phyloP scores from a whole-genome alignment of 192 early-diverging fungal genomes.

The Coemansia sp. region DNA sequence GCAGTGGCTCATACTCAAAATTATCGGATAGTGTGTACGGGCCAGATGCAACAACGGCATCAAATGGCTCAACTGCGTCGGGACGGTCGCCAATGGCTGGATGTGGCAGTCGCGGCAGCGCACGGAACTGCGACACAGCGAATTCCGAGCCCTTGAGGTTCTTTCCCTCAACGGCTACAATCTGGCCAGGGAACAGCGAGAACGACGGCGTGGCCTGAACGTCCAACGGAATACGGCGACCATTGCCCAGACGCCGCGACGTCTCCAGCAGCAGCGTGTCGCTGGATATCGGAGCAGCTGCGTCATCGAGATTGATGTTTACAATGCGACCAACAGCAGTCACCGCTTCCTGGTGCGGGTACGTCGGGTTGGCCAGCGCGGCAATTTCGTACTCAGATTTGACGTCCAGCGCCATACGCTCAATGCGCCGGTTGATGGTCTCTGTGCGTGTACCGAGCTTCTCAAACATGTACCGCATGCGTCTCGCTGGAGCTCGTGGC shows the following conservation, averaged over 20 bases:
- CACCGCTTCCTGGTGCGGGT: conserved; percentile 59
- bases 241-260: conserved; percentile 73
- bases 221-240: conserved; percentile 66
- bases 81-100: conserved; percentile 23
- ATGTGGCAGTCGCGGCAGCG: conserved; percentile 62
- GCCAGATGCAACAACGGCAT: conserved; percentile 73
- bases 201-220: conserved; percentile 60
- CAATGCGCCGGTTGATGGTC: conserved; percentile 44
- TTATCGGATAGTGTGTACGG: conserved; percentile 84
- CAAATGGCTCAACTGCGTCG: conserved; percentile 25
- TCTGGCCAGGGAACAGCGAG: conserved; percentile 87
- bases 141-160: conserved; percentile 61
- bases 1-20: conserved; percentile 78
- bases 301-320: conserved; percentile 65
- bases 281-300: conserved; percentile 26
- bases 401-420: conserved; percentile 46
- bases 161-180: conserved; percentile 72
- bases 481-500: conserved; percentile 13
- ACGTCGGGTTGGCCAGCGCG: conserved; percentile 55
- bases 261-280: conserved; percentile 75
- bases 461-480: conserved; percentile 57
- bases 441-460: conserved; percentile 39
- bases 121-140: conserved; percentile 53
- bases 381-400: conserved; percentile 45
- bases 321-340: conserved; percentile 78